Conservation (phyloP, 2,329 filamentous ascomycete genomes). For the Daldinia sp. region DNA sequence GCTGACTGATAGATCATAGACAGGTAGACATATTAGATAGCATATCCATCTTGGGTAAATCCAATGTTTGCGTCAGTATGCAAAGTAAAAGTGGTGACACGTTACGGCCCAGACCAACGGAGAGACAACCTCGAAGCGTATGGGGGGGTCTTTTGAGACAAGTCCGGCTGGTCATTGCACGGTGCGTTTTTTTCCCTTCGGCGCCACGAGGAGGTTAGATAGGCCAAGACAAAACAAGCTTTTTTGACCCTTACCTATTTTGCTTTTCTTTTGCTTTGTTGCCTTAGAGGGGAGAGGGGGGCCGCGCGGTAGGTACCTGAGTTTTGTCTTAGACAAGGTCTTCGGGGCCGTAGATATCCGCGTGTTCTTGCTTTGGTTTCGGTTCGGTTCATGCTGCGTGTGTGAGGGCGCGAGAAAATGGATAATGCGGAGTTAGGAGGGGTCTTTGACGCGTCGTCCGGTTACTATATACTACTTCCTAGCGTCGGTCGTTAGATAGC, state of each 20-base stretch:
- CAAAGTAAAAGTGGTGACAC: background rate
- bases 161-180: background rate
- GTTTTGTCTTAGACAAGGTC: background rate
- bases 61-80: too few species aligned
- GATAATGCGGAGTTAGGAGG: background rate
- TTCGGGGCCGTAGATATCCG: background rate
- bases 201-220: background rate
- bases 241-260: background rate
- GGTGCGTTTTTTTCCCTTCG: background rate
- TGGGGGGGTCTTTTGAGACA: background rate
- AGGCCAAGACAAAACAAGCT: background rate
- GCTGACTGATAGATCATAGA: background rate
- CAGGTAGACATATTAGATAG: too few species aligned
- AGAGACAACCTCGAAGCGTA: background rate
- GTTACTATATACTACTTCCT: too few species aligned
- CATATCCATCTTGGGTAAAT: too few species aligned
- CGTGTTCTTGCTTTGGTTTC: conserved; percentile 5
- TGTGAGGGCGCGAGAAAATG: too few species aligned
- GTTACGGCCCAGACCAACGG: background rate
- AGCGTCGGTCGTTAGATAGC: too few species aligned
- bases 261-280: background rate
- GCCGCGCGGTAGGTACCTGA: background rate
- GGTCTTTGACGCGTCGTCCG: background rate
- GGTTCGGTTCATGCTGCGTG: too few species aligned
- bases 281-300: background rate